Evolutionary conservation across 768 basidiomycete species (phyloP).

Genomic region (Hypholoma sublateritium): DNA sequence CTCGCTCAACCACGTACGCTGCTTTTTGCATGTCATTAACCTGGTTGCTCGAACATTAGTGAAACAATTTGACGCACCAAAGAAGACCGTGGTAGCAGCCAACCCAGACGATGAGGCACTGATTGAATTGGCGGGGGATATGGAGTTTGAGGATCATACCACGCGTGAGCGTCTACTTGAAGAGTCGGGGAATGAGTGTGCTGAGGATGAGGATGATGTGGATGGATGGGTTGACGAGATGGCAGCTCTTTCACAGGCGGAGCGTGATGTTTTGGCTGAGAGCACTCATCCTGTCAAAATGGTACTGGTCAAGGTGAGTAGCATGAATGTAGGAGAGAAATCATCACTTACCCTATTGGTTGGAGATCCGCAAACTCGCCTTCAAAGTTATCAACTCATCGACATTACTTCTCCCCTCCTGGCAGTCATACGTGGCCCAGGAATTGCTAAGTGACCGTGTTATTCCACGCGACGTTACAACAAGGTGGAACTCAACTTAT

Average conservation of each 20-base stretch:
- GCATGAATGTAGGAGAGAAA: too few species aligned
- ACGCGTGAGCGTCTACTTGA: neutral
- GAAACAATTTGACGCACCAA: slow-evolving; percentile 32
- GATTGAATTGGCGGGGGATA: slow-evolving; percentile 9
- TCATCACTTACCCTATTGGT: too few species aligned
- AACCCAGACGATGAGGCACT: neutral
- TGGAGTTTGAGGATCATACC: slow-evolving; percentile 9
- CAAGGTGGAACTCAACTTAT: slow-evolving; percentile 39
- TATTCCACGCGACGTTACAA: slow-evolving; percentile 30
- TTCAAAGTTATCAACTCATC: slow-evolving; percentile 19
- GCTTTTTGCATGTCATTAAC: slow-evolving; percentile 40
- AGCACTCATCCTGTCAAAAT: slow-evolving; percentile 18
- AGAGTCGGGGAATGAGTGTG: too few species aligned
- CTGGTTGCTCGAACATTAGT: slow-evolving; percentile 35
- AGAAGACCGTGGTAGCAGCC: too few species aligned
- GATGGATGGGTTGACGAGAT: slow-evolving; percentile 26
- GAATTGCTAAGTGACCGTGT: slow-evolving; percentile 7
- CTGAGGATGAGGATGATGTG: slow-evolving; percentile 16
- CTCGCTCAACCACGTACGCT: slow-evolving; percentile 24
- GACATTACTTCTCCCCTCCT: slow-evolving; percentile 19
- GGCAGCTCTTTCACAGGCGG: slow-evolving; percentile 10
- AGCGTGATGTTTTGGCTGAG: slow-evolving; percentile 10
- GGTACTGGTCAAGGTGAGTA: slow-evolving; percentile 35
- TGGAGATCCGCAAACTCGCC: slow-evolving; percentile 11
- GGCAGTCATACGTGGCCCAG: slow-evolving; percentile 6